Conservation (phyloP, 768 basidiomycete species). For the Termitomyces heimii region DNA sequence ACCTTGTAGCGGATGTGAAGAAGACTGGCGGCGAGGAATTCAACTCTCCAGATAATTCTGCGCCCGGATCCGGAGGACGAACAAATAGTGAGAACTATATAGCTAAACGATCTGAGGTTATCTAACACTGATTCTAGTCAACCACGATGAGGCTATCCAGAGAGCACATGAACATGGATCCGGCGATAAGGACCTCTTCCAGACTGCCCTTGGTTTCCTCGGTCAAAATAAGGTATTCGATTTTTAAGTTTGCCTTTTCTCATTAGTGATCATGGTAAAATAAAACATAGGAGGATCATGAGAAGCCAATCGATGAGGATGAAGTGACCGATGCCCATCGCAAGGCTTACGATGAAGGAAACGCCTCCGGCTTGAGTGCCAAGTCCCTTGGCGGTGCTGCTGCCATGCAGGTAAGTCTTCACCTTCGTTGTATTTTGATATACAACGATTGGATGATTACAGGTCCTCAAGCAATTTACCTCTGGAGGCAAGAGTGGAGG, state of each 20-base stretch:
- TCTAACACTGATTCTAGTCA: slow-evolving; percentile 33
- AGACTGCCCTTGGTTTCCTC: slow-evolving; percentile 47
- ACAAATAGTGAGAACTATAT: slow-evolving; percentile 23
- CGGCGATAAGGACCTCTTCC: slow-evolving; percentile 53
- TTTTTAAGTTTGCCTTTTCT: not conserved
- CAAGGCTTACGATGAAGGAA: slow-evolving; percentile 51
- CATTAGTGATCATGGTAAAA: not conserved
- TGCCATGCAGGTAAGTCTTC: slow-evolving; percentile 52
- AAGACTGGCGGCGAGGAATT: slow-evolving; percentile 64
- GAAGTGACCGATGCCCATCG: slow-evolving; percentile 55
- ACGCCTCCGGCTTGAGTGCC: slow-evolving; percentile 49
- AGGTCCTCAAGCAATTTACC: slow-evolving; percentile 60
- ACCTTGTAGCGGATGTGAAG: slow-evolving; percentile 30
- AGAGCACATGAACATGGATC: slow-evolving; percentile 51
- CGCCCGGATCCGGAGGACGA: slow-evolving; percentile 17
- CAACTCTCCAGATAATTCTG: slow-evolving; percentile 49
- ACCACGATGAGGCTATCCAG: slow-evolving; percentile 56
- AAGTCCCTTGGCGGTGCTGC: slow-evolving; percentile 70
- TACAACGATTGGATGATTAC: not conserved
- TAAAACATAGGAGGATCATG: slow-evolving; percentile 39
- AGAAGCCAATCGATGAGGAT: slow-evolving; percentile 62
- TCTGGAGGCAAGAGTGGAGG: slow-evolving; percentile 37
- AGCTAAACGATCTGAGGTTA: not conserved
- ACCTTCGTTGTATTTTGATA: not conserved
- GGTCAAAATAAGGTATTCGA: slow-evolving; percentile 41